These are phyloP conservation scores for Macroventuria anomochaeta DNA, from an alignment of 2,329 filamentous ascomycete genomes.

Conservation along the genomic window DNA sequence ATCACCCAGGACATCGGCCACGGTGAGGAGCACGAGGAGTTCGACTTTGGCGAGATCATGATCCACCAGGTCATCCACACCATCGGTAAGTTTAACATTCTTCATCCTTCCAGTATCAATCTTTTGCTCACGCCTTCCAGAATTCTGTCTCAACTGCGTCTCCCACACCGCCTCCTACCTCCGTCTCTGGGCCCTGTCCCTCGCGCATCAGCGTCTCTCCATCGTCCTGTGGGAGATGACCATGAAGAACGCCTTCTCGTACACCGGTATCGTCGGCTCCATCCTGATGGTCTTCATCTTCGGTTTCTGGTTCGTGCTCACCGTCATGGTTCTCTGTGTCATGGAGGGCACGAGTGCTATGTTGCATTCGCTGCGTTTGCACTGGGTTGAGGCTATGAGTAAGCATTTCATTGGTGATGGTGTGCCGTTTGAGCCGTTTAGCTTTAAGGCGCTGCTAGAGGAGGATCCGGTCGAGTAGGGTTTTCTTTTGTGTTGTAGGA, in stretches of 20 bases:
- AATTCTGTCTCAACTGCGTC: slow-evolving; percentile 99
- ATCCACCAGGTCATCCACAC: slow-evolving; percentile 99
- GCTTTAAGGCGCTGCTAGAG: slow-evolving; percentile 82
- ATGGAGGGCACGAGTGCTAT: slow-evolving; percentile 98
- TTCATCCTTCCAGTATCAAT: neutral
- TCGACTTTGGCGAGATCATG: slow-evolving; percentile 97
- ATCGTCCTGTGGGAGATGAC: slow-evolving; percentile 98
- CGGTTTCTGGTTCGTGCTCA: slow-evolving; percentile 87
- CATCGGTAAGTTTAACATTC: slow-evolving; percentile 72
- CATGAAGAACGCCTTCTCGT: slow-evolving; percentile 74
- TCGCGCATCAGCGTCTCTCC: slow-evolving; percentile 96
- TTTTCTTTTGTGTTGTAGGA: slow-evolving; percentile 21
- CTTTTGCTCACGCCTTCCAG: slow-evolving; percentile 54
- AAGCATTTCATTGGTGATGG: slow-evolving; percentile 95
- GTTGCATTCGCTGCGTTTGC: slow-evolving; percentile 88
- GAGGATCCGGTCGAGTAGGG: slow-evolving; percentile 65
- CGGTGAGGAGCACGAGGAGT: slow-evolving; percentile 88
- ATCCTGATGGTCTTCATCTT: slow-evolving; percentile 84
- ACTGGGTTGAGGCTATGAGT: slow-evolving; percentile 98
- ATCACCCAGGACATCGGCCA: slow-evolving; percentile 79
- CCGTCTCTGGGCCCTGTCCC: slow-evolving; percentile 94
- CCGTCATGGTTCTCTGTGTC: slow-evolving; percentile 79
- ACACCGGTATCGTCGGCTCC: slow-evolving; percentile 71
- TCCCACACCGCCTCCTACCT: slow-evolving; percentile 99
- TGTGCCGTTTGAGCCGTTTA: slow-evolving; percentile 85